These are phyloP conservation scores for Sicyos edulis DNA, from an alignment of 306 rosid species.

Conservation along the genomic window DNA sequence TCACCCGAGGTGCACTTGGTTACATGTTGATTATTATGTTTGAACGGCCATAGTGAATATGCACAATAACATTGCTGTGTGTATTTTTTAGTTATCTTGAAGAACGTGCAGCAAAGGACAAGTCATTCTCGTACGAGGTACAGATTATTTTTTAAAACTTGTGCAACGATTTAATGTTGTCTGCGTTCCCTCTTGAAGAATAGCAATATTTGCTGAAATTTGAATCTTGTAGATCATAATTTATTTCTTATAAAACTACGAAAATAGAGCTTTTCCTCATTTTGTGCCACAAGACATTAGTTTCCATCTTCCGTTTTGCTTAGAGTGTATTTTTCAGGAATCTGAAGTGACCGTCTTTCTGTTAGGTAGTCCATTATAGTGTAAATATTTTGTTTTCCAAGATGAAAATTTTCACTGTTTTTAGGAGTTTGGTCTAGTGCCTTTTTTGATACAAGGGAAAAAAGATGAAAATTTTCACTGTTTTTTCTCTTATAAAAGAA, in stretches of 20 bases:
- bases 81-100: slow-evolving; percentile 69
- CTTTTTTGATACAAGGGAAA: neutral
- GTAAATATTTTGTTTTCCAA: slow-evolving; percentile 1
- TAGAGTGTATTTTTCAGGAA: neutral
- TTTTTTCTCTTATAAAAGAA: slow-evolving; percentile 1
- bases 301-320: neutral
- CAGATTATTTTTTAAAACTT: neutral
- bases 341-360: slow-evolving; percentile 1
- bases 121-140: slow-evolving; percentile 93
- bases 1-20: slow-evolving; percentile 8
- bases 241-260: neutral
- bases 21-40: neutral
- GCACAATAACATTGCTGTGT: slow-evolving; percentile 20
- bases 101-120: slow-evolving; percentile 64
- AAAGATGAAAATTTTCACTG: no score
- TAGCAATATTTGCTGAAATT: neutral
- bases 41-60: neutral
- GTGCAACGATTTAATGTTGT: slow-evolving; percentile 4
- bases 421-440: neutral
- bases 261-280: neutral
- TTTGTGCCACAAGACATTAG: neutral
- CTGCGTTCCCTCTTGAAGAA: neutral
- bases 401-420: neutral
- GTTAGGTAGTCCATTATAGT: neutral
- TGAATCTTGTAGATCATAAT: neutral